Base-by-base conservation (phyloP, 768 basidiomycete genomes). In the Lyophyllum semitale region DNA sequence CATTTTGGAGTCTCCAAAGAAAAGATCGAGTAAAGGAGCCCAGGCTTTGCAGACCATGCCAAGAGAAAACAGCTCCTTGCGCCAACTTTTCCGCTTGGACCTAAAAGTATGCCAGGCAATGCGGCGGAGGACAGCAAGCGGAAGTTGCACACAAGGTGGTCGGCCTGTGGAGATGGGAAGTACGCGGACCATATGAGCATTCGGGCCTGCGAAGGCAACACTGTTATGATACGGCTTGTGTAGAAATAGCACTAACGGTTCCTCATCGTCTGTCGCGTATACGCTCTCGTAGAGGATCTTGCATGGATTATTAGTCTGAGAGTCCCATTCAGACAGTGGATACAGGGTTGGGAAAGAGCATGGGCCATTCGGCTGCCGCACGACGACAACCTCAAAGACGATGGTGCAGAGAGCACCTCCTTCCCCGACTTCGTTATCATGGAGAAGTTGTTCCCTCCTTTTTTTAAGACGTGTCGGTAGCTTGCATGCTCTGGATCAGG, bases 371-470 rank as follows among this genome's bases (percentile, higher is more conserved):
- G n/a, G n/a, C n/a, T n/a, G n/a, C n/a, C n/a, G n/a, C n/a, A n/a
- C n/a, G n/a, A 58, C 52, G n/a, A 50, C 40, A 22, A 58, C 6
- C 12, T 58, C 52, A 20, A 58, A 54, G 18, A 50, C 32, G 27
- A 58, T 8, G 15, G 57, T 58, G 47, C 52, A 58, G 13, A 58
- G 18, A n/a, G n/a, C n/a, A n/a, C 48, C 38, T 22, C 29, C 29
- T 3, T 26, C n/a, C 35, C 12, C 27, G 8, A 5, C 8, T 5
- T 11, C 18, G 25, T 32, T 15, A 8, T 42, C 41, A 22, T 20
- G 18, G 8, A 20, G 18, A 13, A 25, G 20, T 3, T 9, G 2
- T 8, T 20, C 20, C 3, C 23, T 42, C 6, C 4, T 9, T 22
- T 44, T 44, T 2, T 27, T 44, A 44, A 27, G 2, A 8, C 41